phyloP scores from a whole-genome alignment of 148 eudicot species.

The Arctostaphylos glauca region DNA sequence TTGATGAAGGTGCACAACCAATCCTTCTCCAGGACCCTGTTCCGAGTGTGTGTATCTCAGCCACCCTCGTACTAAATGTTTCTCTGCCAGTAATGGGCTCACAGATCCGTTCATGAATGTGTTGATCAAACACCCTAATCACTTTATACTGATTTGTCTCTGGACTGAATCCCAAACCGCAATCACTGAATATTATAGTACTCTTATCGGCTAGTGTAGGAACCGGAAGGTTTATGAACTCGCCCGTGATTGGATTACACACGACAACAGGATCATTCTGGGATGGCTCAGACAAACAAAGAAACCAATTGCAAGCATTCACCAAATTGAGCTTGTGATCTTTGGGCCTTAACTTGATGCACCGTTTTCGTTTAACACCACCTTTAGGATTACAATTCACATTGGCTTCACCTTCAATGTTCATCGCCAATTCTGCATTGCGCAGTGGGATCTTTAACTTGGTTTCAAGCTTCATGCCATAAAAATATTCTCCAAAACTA shows the following conservation, averaged over 20 bases:
- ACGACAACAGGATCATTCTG: conserved; percentile 14
- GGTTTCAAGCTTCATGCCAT: conserved; percentile 9
- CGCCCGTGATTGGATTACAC: conserved; percentile 30
- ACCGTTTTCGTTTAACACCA: conserved; percentile 4
- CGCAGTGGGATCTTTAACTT: conserved; percentile 18
- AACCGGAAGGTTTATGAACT: conserved; percentile 16
- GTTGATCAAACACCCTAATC: neutral
- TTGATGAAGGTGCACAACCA: neutral
- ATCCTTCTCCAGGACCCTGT: conserved; percentile 12
- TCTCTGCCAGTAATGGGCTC: neutral
- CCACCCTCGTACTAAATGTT: neutral
- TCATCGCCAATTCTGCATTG: conserved; percentile 6
- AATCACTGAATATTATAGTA: neutral
- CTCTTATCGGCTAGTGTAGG: neutral
- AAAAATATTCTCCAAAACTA: neutral
- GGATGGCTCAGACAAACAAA: conserved; percentile 7
- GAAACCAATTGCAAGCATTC: conserved; percentile 24
- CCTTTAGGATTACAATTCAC: neutral
- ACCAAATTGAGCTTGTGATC: neutral
- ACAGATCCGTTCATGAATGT: neutral
- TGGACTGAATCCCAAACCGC: conserved; percentile 23
- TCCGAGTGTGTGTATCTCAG: conserved; percentile 20
- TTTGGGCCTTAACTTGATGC: conserved; percentile 10
- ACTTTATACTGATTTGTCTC: conserved; percentile 17
- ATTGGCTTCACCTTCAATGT: neutral